Evolutionary conservation across 371 early-diverging fungal species (phyloP).

Genomic region (Mortierella sp.): DNA sequence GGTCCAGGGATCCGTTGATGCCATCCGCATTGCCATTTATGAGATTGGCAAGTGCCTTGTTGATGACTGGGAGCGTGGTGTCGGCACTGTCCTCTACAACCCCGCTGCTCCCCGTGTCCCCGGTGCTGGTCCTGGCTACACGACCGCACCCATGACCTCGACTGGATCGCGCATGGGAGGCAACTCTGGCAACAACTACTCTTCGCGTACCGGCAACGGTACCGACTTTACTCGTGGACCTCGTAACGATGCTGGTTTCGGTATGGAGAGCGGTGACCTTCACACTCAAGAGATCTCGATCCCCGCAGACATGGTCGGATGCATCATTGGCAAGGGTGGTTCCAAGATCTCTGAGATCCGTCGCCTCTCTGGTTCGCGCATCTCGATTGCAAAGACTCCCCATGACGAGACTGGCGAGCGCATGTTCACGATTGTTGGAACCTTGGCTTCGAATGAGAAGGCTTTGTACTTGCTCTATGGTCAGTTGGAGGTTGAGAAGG

Average conservation of each 20-base stretch:
- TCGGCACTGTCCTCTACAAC: slow-evolving; percentile 70
- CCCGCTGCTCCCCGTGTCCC: slow-evolving; percentile 55
- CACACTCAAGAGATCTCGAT: slow-evolving; percentile 81
- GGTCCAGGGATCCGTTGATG: slow-evolving; percentile 74
- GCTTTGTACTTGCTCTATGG: slow-evolving; percentile 86
- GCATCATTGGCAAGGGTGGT: slow-evolving; percentile 90
- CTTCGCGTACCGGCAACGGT: slow-evolving; percentile 67
- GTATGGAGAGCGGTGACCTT: slow-evolving; percentile 57
- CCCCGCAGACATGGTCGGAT: slow-evolving; percentile 89
- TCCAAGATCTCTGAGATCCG: slow-evolving; percentile 88
- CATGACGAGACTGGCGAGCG: slow-evolving; percentile 78
- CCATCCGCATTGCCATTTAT: slow-evolving; percentile 72
- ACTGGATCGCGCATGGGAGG: slow-evolving; percentile 24
- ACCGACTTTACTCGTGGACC: slow-evolving; percentile 54
- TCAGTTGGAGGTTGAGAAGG: slow-evolving; percentile 71
- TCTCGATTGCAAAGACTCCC: slow-evolving; percentile 79
- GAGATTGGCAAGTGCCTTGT: slow-evolving; percentile 74
- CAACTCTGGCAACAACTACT: slow-evolving; percentile 56
- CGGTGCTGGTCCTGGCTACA: slow-evolving; percentile 12
- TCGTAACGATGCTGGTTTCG: slow-evolving; percentile 52
- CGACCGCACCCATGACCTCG: slow-evolving; percentile 29
- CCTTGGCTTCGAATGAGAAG: slow-evolving; percentile 80
- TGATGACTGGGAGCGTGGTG: slow-evolving; percentile 70
- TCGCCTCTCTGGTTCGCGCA: slow-evolving; percentile 78
- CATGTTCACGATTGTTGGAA: slow-evolving; percentile 87